Evolutionary conservation across 1,139 yeast genomes (phyloP).

Genomic region (Kodamaea sp.): DNA sequence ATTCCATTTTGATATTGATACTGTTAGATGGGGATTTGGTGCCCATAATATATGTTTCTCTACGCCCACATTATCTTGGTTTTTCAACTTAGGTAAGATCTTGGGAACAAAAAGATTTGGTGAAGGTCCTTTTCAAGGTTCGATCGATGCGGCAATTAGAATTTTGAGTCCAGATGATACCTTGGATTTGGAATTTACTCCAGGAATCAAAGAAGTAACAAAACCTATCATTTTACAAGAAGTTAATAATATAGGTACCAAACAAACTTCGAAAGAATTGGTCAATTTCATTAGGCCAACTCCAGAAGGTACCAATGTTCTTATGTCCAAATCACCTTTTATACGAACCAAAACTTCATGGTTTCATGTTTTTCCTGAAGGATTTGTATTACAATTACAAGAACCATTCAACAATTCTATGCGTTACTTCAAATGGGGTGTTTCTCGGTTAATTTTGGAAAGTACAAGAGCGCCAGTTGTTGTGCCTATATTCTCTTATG

Average conservation of each 20-base stretch:
- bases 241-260: conserved; percentile 18
- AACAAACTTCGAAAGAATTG: conserved; percentile 15
- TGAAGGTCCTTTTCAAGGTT: conserved; percentile 86
- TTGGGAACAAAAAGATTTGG: conserved; percentile 86
- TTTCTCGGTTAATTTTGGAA: conserved; percentile 77
- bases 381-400: conserved; percentile 81
- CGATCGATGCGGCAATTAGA: conserved; percentile 84
- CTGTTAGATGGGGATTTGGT: conserved; percentile 90
- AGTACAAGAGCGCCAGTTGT: conserved; percentile 80
- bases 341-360: conserved; percentile 67
- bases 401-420: conserved; percentile 79
- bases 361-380: conserved; percentile 96
- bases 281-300: conserved; percentile 27
- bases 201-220: conserved; percentile 28
- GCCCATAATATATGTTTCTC: conserved; percentile 89
- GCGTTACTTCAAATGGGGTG: conserved; percentile 97
- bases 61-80: conserved; percentile 47
- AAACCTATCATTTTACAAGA: conserved; percentile 35
- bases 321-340: conserved; percentile 45
- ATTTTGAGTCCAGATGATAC: conserved; percentile 79
- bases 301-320: conserved; percentile 28
- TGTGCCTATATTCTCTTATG: conserved; percentile 83
- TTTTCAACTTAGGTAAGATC: conserved; percentile 85
- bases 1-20: conserved; percentile 58
- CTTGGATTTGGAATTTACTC: conserved; percentile 48